A percentile compares a stretch with the other conserved stretches of the same genome.
Evolutionary conservation across 2,329 filamentous ascomycete genomes (phyloP).

Genomic region (Sporothrix humicola): DNA sequence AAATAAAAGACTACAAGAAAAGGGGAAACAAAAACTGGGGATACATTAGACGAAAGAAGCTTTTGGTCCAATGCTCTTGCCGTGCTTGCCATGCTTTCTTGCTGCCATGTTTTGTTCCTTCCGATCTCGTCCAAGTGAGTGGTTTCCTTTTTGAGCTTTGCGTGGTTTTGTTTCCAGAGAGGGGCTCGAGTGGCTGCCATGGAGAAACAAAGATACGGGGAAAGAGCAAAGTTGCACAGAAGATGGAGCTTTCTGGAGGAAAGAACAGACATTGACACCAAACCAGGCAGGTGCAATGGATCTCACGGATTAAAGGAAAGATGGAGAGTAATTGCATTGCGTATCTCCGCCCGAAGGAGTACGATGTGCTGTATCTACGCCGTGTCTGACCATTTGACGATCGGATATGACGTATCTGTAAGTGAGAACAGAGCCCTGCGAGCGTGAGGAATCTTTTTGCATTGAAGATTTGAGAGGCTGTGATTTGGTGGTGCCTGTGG

Average conservation of each 20-base stretch:
- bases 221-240: not conserved
- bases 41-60: not conserved
- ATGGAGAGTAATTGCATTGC: not conserved
- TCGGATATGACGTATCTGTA: constrained; percentile 3
- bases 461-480: not conserved
- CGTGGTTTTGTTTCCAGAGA: constrained; percentile 2
- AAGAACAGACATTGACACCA: not conserved
- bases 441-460: constrained; percentile 6
- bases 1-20: not conserved
- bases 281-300: constrained; percentile 18
- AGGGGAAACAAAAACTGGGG: too few species aligned
- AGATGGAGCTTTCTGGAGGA: not conserved
- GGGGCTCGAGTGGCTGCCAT: not conserved
- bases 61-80: not conserved
- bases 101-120: too few species aligned
- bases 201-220: not conserved
- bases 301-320: not conserved
- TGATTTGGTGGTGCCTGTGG: not conserved
- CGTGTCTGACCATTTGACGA: not conserved
- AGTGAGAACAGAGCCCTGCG: not conserved
- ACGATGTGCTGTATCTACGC: too few species aligned
- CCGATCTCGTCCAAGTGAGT: not conserved
- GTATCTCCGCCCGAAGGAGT: not conserved
- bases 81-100: too few species aligned
- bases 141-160: not conserved